A percentile compares a stretch with the other conserved stretches of the same genome.
These are phyloP conservation scores for Xylaria sp. DNA, from an alignment of 2,329 filamentous ascomycete genomes.

Conservation along the genomic window DNA sequence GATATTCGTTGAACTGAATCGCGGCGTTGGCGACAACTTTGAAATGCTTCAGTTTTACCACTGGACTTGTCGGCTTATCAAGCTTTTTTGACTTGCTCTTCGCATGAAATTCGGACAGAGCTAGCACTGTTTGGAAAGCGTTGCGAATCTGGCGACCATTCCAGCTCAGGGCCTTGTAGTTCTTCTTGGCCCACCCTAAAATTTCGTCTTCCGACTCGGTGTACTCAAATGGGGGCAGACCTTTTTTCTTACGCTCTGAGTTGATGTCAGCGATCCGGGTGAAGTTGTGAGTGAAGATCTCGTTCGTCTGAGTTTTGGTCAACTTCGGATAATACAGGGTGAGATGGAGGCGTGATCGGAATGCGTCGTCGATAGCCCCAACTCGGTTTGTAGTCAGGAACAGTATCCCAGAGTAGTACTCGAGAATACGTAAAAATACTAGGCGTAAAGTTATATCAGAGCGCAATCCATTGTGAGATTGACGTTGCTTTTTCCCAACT, in stretches of 20 bases:
- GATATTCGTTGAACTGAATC: neutral
- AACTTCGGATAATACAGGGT: neutral
- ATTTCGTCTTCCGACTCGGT: neutral
- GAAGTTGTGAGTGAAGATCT: neutral
- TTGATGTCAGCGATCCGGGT: neutral
- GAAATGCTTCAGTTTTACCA: neutral
- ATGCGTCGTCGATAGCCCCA: neutral
- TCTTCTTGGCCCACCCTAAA: neutral
- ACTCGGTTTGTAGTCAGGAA: slow-evolving; percentile 5
- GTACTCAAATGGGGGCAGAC: neutral
- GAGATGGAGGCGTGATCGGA: neutral
- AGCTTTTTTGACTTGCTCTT: neutral
- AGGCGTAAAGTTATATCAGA: neutral
- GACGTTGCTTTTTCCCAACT: neutral
- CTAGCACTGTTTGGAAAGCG: neutral
- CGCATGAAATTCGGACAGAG: neutral
- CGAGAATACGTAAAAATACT: neutral
- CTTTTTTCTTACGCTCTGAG: neutral
- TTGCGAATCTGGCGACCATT: slow-evolving; percentile 1
- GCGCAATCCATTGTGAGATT: neutral
- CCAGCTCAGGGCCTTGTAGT: neutral
- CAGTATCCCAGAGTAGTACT: slow-evolving; percentile 2
- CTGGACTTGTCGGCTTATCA: neutral
- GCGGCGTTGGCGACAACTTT: neutral
- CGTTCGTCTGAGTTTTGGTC: neutral